Evolutionary conservation across 768 basidiomycete species (phyloP), one percentile per base, ranked within the genome.

Genomic region (Pleurotus platypus): DNA sequence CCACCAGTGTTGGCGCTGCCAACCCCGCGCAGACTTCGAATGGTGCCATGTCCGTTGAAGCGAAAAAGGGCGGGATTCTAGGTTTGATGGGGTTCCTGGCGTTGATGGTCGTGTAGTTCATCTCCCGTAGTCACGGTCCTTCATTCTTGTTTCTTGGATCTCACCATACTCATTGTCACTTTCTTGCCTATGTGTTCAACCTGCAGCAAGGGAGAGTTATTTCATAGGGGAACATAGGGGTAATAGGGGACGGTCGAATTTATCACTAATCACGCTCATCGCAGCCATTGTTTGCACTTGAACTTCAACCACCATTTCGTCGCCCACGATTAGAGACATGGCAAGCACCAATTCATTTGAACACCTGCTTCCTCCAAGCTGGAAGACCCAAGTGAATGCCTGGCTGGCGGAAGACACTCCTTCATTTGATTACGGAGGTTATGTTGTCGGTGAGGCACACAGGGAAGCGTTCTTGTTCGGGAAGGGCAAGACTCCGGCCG

Each of bases 371-470:
- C 94, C 96, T 30, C 92, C 94, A 0, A 92, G 87, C 65, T 98
- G 95, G 96, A 93, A 90, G 70, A 64, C 81, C 1, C 86, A 92
- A 61, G 81, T 98, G 54, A 73, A 80, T 2, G 74, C 68, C 12
- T 99, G 96, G 96, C 82, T 95, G 27, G 83, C 83, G 6, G 96
- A 99, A 72, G 96, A 98, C 67, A 90, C 89, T 0, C 96, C 96
- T 1, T 94, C 92, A 1, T 97, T 98, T 63, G 96, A 99, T 71
- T 97, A 93, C 62, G 95, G 90, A 39, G 96, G 96, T 2, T 96
- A 90, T 66, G 93, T 98, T 48, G 96, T 99, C 7, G 96, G 96
- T 12, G 95, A 98, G 67, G 88, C 82, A 5, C 74, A 82, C 38
- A 85, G 93, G 42, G 87, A 90, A 68, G 97, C 97, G 5, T 89